These are phyloP conservation scores for Neurospora sp. DNA, from an alignment of 495 filamentous ascomycete genomes.

Conservation along the genomic window DNA sequence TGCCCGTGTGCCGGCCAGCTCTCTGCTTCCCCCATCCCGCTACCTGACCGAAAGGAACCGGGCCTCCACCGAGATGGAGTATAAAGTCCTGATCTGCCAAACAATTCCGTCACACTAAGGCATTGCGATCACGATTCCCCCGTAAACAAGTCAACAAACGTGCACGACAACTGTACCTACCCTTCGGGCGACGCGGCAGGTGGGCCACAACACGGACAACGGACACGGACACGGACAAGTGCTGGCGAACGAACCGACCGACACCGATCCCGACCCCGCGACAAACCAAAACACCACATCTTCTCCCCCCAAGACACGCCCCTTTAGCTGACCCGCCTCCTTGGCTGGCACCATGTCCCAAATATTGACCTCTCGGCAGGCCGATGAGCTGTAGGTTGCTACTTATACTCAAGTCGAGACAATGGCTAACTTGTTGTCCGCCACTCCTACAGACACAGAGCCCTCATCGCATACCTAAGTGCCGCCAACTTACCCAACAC, in stretches of 20 bases:
- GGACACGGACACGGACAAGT: neutral
- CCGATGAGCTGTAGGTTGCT: constrained; percentile 71
- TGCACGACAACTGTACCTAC: neutral
- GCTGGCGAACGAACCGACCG: neutral
- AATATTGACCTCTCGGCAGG: constrained; percentile 68
- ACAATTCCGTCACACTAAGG: neutral
- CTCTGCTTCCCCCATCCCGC: neutral
- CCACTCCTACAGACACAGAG: constrained; percentile 58
- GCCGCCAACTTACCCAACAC: constrained; percentile 58
- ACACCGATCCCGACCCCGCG: neutral
- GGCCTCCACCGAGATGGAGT: neutral
- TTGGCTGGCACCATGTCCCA: constrained; percentile 50
- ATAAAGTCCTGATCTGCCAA: neutral
- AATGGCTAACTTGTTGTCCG: constrained; percentile 6
- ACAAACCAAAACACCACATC: constrained; percentile 3
- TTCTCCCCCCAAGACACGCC: constrained; percentile 3
- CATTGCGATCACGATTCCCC: neutral
- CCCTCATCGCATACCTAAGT: constrained; percentile 77
- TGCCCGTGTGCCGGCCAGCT: neutral
- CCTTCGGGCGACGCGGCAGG: neutral
- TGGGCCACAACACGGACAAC: constrained; percentile 1
- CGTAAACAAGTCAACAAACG: neutral
- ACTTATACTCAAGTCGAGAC: neutral
- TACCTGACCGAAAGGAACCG: neutral
- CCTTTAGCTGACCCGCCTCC: constrained; percentile 1